Evolutionary conservation across 768 basidiomycete genomes (phyloP).

Genomic region (Tylopilus vinaceipallidus): DNA sequence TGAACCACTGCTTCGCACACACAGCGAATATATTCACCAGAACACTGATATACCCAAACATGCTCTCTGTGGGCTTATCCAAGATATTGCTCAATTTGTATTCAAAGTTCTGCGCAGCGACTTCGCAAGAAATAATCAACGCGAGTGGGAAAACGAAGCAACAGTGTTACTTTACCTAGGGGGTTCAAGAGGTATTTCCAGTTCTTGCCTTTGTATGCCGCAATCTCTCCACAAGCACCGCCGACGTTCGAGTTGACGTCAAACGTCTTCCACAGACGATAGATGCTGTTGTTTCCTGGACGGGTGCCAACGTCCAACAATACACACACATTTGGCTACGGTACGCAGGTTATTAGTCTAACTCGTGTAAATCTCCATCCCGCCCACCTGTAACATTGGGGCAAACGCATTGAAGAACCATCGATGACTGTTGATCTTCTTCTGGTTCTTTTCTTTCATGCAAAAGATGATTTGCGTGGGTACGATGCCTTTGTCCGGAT

Average conservation of each 20-base stretch:
- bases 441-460: slow-evolving; percentile 91
- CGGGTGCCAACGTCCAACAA: slow-evolving; percentile 93
- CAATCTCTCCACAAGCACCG: slow-evolving; percentile 97
- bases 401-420: slow-evolving; percentile 98
- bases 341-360: background rate
- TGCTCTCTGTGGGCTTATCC: slow-evolving; percentile 84
- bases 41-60: slow-evolving; percentile 97
- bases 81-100: slow-evolving; percentile 91
- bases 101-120: slow-evolving; percentile 95
- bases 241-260: slow-evolving; percentile 90
- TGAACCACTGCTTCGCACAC: slow-evolving; percentile 8
- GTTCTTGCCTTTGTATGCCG: slow-evolving; percentile 85
- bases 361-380: background rate
- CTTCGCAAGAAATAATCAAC: slow-evolving; percentile 34
- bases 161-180: slow-evolving; percentile 49
- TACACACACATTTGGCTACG: slow-evolving; percentile 85
- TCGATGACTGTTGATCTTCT: slow-evolving; percentile 95
- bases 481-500: slow-evolving; percentile 89
- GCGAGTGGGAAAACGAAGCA: background rate
- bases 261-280: slow-evolving; percentile 94
- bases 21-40: slow-evolving; percentile 45
- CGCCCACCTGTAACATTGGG: slow-evolving; percentile 69
- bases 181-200: slow-evolving; percentile 85
- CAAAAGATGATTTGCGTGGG: slow-evolving; percentile 94
- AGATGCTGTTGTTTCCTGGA: slow-evolving; percentile 84